Conservation (phyloP, 1,284 basidiomycete genomes). For the Blastosporella zonata region DNA sequence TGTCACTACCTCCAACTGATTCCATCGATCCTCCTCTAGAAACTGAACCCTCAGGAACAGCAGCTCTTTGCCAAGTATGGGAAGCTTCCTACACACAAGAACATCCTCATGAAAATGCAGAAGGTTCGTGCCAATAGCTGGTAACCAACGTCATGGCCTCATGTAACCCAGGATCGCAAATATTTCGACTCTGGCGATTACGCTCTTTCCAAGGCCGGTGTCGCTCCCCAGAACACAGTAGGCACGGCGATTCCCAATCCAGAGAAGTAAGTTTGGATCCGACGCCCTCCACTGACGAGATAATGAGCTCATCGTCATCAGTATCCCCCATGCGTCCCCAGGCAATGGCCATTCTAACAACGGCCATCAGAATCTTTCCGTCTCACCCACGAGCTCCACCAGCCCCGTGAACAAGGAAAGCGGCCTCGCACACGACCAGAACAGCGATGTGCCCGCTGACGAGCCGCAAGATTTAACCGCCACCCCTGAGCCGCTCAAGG, state of each 20-base stretch:
- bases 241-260: conserved; percentile 95
- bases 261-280: conserved; percentile 66
- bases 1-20: conserved; percentile 19
- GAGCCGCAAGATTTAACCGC: conserved; percentile 13
- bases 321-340: conserved; percentile 74
- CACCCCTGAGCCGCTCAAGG: conserved; percentile 11
- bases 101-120: conserved; percentile 90
- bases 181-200: conserved; percentile 99
- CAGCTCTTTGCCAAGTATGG: conserved; percentile 94
- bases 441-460: conserved; percentile 25
- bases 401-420: conserved; percentile 66
- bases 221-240: conserved; percentile 81
- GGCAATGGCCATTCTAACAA: conserved; percentile 42
- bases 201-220: conserved; percentile 92
- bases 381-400: conserved; percentile 67
- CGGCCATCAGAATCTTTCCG: conserved; percentile 53
- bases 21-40: conserved; percentile 44
- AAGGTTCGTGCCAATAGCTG: conserved; percentile 55
- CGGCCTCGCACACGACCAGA: conserved; percentile 44
- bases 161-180: conserved; percentile 77
- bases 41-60: conserved; percentile 88
- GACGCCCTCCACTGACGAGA: neutral
- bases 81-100: conserved; percentile 92
- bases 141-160: conserved; percentile 8
- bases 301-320: conserved; percentile 27